A percentile compares a stretch with the other conserved stretches of the same genome.
Conservation (phyloP, 2,329 filamentous ascomycete species). For the Lasiodiplodia hormozganensis region DNA sequence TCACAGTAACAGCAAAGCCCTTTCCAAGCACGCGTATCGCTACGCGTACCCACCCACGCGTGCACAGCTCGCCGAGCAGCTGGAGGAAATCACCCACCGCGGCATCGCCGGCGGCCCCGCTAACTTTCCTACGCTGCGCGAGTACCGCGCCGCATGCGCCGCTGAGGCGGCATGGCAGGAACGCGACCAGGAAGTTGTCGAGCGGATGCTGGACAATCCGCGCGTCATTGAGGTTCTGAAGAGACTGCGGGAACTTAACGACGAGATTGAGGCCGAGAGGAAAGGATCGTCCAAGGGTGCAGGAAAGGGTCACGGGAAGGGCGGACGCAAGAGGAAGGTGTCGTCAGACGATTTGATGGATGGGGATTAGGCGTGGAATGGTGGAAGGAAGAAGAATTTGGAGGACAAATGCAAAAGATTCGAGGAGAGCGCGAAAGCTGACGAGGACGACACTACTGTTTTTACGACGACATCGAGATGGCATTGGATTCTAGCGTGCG, state of each 20-base stretch:
- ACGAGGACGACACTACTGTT: not conserved
- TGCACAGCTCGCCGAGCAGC: slow-evolving; percentile 27
- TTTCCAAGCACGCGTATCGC: slow-evolving; percentile 16
- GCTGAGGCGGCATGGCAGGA: slow-evolving; percentile 29
- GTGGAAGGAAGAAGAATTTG: not conserved
- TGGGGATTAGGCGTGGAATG: slow-evolving; percentile 5
- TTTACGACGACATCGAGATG: slow-evolving; percentile 15
- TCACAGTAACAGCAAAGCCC: not conserved
- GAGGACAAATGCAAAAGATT: not conserved
- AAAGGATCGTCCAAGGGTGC: slow-evolving; percentile 8
- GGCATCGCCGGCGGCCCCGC: slow-evolving; percentile 24
- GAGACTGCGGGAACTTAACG: slow-evolving; percentile 18
- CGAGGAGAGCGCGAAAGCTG: not conserved
- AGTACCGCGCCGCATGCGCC: slow-evolving; percentile 27
- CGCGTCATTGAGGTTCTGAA: slow-evolving; percentile 13
- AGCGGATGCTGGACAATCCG: slow-evolving; percentile 29
- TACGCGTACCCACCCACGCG: slow-evolving; percentile 6
- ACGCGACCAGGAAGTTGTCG: slow-evolving; percentile 25
- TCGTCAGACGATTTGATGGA: slow-evolving; percentile 13
- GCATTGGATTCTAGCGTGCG: slow-evolving; percentile 13
- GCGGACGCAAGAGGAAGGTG: slow-evolving; percentile 21
- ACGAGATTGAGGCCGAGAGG: slow-evolving; percentile 27
- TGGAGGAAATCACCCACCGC: slow-evolving; percentile 27
- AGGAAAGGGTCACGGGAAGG: slow-evolving; percentile 16
- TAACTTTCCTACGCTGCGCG: not conserved